Percentiles rank a stretch among this genome's conserved stretches.
Conservation (phyloP, 2,329 filamentous ascomycete species). For the Tothia fuscella region DNA sequence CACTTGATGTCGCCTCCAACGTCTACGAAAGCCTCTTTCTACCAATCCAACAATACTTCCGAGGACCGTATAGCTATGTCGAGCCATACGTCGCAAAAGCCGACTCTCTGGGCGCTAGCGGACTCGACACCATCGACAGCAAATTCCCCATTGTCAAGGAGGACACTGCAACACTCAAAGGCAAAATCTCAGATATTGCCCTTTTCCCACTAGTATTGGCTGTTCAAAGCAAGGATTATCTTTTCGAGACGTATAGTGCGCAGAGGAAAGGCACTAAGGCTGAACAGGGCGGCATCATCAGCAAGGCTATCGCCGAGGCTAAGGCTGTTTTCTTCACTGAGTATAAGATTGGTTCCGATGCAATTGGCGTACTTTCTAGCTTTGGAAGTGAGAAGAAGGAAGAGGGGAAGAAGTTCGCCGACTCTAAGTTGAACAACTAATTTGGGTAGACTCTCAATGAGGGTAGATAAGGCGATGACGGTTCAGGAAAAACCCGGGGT, state of each 20-base stretch:
- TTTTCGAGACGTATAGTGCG: slow-evolving; percentile 27
- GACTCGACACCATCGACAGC: slow-evolving; percentile 25
- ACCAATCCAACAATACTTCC: slow-evolving; percentile 66
- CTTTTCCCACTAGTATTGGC: slow-evolving; percentile 20
- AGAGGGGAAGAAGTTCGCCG: slow-evolving; percentile 10
- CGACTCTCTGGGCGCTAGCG: slow-evolving; percentile 41
- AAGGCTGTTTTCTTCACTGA: slow-evolving; percentile 28
- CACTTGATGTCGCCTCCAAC: slow-evolving; percentile 60
- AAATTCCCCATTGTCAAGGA: slow-evolving; percentile 35
- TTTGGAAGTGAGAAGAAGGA: slow-evolving; percentile 7
- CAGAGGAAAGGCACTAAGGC: slow-evolving; percentile 27
- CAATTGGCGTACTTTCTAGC: neutral
- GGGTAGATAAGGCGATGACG: no score
- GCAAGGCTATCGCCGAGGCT: slow-evolving; percentile 24
- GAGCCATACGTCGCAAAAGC: slow-evolving; percentile 75
- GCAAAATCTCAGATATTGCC: slow-evolving; percentile 18
- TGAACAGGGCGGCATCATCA: slow-evolving; percentile 12
- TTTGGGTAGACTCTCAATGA: no score
- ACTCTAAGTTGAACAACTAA: no score
- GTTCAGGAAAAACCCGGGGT: no score
- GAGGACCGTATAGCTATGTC: slow-evolving; percentile 69
- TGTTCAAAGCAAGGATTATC: slow-evolving; percentile 22
- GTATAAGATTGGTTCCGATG: slow-evolving; percentile 14
- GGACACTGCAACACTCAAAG: slow-evolving; percentile 32
- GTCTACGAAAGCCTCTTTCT: slow-evolving; percentile 67